Evolutionary conservation across 108 stramenopile species (phyloP), one percentile per base, ranked within the genome.

Genomic region (Craspedostauros australis): DNA sequence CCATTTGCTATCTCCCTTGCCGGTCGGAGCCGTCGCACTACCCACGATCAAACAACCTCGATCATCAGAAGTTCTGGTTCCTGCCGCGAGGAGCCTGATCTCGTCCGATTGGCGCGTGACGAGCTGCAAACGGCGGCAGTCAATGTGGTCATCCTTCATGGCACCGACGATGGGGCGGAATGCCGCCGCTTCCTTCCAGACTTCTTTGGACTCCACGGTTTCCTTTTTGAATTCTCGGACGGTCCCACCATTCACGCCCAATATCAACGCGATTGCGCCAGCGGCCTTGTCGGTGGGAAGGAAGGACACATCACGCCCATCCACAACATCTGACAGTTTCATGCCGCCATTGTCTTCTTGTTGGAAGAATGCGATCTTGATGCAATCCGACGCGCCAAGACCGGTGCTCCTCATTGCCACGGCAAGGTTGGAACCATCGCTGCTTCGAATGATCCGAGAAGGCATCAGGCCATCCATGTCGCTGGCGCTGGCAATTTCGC

Each of bases 231-330:
- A 37, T 29, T 46, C 24, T 52, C 66, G 52, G 54, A 62, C 55
- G 47, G 34, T 66, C 18, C 56, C 73, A 52, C 46, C 77, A 70
- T 75, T 77, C 50, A 14, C 54, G 26, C 70, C 70, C 5, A 91
- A 50, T 2, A 91, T 57, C 8, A 91, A 66, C 9, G 75, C 70
- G 25, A 64, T 64, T 5, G 57, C 69, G 37, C 64, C 65, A 3
- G 52, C 66, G 15, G 20, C 9, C 7, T 22, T 62, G 4, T 57
- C 16, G 37, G 53, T 46, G 4, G 79, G 80, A 12, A 86, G 40
- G 44, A 91, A 91, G 2, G 67, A 78, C 4, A 79, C 57, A 61
- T 87, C 89, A 8, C 85, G 78, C 28, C 55, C 73, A 39, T 73
- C 69, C 18, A 51, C 54, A 26, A 16, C 54, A 30, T 50, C 60